phyloP scores from a whole-genome alignment of 2,329 filamentous ascomycete genomes.

The Elsinoe arachidis region DNA sequence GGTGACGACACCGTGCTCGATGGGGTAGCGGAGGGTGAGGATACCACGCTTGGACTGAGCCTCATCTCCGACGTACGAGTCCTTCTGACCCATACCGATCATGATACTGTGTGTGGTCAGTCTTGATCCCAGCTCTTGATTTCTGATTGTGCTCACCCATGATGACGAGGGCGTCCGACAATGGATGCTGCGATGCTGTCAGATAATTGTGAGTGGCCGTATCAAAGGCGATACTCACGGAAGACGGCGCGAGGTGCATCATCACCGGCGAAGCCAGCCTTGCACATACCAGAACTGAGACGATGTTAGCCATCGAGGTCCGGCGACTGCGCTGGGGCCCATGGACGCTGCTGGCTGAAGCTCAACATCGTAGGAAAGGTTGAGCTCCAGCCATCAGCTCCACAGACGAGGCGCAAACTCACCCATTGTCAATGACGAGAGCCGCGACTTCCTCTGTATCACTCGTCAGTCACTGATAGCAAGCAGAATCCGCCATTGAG shows the following conservation, averaged over 20 bases:
- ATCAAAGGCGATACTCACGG: constrained; percentile 63
- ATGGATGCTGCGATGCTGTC: constrained; percentile 67
- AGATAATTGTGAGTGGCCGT: constrained; percentile 17
- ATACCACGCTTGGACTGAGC: constrained; percentile 99
- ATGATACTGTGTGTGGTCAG: constrained; percentile 70
- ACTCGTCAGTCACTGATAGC: constrained; percentile 13
- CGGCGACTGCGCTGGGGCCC: background rate
- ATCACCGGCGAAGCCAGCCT: constrained; percentile 99
- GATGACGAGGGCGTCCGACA: constrained; percentile 98
- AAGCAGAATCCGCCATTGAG: background rate
- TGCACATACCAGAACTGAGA: constrained; percentile 98
- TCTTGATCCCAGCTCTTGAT: constrained; percentile 18
- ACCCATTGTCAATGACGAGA: constrained; percentile 99
- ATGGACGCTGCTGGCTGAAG: background rate
- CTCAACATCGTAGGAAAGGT: background rate
- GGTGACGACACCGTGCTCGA: constrained; percentile 99
- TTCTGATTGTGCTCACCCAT: constrained; percentile 65
- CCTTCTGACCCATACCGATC: constrained; percentile 99
- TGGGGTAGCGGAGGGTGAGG: constrained; percentile 97
- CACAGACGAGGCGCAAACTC: constrained; percentile 44
- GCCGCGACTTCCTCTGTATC: constrained; percentile 96
- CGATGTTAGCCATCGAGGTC: constrained; percentile 17
- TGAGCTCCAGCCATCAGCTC: background rate
- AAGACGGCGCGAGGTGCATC: constrained; percentile 99
- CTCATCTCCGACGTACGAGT: constrained; percentile 99